A percentile compares a stretch with the other conserved stretches of the same genome.
phyloP scores from a whole-genome alignment of 306 rosid genomes.

The Dalbergia cochinchinensis region DNA sequence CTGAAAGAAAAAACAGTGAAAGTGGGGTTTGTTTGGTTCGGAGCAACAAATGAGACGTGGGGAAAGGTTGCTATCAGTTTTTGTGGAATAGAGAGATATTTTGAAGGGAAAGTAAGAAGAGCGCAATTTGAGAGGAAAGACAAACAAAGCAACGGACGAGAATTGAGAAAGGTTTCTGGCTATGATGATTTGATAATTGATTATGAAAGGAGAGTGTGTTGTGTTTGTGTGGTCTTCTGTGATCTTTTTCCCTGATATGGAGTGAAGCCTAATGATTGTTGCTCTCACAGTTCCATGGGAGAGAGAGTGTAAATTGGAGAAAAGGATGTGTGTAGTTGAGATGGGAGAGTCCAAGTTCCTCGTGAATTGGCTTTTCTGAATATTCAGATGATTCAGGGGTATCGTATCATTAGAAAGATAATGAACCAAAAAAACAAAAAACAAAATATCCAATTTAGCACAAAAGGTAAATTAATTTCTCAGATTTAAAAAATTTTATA shows the following conservation, averaged over 20 bases:
- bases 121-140: constrained; percentile 8
- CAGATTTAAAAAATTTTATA: too few species aligned
- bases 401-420: background rate
- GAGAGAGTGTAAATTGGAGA: background rate
- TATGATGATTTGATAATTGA: background rate
- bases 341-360: background rate
- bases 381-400: background rate
- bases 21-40: constrained; percentile 35
- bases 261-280: background rate
- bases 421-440: too few species aligned
- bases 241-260: constrained; percentile 15
- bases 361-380: background rate
- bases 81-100: constrained; percentile 35
- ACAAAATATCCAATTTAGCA: too few species aligned
- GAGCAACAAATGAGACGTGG: constrained; percentile 11
- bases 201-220: background rate
- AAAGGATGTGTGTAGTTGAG: background rate
- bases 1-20: constrained; percentile 29
- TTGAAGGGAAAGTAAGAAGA: constrained; percentile 23
- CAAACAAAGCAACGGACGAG: constrained; percentile 2
- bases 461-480: too few species aligned
- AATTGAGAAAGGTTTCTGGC: constrained; percentile 33
- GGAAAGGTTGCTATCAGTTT: constrained; percentile 19
- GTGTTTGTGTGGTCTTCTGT: background rate
- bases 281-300: constrained; percentile 33